Percentiles rank a stretch among this genome's conserved stretches.
Conservation (phyloP, 257 asterid species). For the Echites panduratus region DNA sequence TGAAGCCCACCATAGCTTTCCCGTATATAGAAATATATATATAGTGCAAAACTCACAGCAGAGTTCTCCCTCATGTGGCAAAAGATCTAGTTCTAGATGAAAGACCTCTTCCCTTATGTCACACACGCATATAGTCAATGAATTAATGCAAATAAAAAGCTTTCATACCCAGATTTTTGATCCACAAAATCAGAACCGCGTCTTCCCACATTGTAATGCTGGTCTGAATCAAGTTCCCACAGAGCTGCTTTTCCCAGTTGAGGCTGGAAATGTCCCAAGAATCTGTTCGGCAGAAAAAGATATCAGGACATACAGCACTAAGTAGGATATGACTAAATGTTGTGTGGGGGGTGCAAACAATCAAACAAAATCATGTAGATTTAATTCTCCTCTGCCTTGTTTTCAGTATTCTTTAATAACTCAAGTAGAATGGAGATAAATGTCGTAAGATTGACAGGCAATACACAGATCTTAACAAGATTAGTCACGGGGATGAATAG, state of each 20-base stretch:
- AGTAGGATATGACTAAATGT: not conserved
- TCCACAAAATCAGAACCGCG: conserved; percentile 49
- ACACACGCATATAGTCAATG: too few relatives aligned
- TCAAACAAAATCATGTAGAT: not conserved
- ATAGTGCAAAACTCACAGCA: not conserved
- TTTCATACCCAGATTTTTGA: conserved; percentile 50
- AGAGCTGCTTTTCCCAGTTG: conserved; percentile 78
- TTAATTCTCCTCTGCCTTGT: not conserved
- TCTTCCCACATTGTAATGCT: conserved; percentile 54
- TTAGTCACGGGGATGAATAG: not conserved
- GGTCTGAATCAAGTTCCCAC: conserved; percentile 91
- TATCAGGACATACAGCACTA: conserved; percentile 1
- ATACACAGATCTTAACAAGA: not conserved
- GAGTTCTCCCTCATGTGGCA: not conserved
- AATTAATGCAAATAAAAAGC: not conserved
- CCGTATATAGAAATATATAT: too few relatives aligned
- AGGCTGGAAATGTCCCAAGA: conserved; percentile 93
- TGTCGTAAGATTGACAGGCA: not conserved
- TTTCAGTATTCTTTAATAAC: not conserved
- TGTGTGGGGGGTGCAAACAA: too few relatives aligned
- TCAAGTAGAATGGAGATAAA: not conserved
- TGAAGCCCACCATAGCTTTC: too few relatives aligned
- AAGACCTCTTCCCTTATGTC: not conserved
- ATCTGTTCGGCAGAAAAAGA: conserved; percentile 41
- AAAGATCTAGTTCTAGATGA: not conserved